Conservation (phyloP, 192 early-diverging fungal species). For the Martensiomyces pterosporus region DNA sequence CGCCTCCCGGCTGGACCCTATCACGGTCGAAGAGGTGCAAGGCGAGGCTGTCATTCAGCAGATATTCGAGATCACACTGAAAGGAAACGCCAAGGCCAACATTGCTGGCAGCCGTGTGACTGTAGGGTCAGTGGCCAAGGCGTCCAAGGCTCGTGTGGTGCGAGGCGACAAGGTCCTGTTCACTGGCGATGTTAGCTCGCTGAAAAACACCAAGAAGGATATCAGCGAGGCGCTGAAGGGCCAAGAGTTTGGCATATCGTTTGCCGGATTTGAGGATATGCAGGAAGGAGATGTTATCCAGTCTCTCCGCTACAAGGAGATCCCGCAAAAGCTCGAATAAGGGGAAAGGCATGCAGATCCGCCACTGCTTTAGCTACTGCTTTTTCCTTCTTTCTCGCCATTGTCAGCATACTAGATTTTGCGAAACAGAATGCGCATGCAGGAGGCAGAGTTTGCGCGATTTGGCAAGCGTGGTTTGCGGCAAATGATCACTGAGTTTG, state of each 20-base stretch:
- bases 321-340: constrained; percentile 54
- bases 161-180: constrained; percentile 65
- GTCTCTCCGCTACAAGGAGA: constrained; percentile 57
- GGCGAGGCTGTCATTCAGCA: constrained; percentile 87
- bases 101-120: constrained; percentile 84
- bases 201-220: constrained; percentile 89
- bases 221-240: constrained; percentile 87
- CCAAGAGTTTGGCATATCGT: constrained; percentile 91
- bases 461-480: too few species aligned
- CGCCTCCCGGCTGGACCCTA: constrained; percentile 71
- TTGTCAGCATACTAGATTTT: too few species aligned
- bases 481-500: too few species aligned
- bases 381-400: too few species aligned
- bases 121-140: constrained; percentile 65
- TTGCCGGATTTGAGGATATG: constrained; percentile 77
- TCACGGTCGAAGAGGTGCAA: constrained; percentile 67
- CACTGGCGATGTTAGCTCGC: constrained; percentile 59
- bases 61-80: constrained; percentile 78
- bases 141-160: constrained; percentile 61
- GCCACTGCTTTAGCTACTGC: too few species aligned
- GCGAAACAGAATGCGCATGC: too few species aligned
- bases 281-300: constrained; percentile 81
- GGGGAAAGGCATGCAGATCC: too few species aligned
- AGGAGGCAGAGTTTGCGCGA: too few species aligned
- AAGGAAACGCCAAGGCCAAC: constrained; percentile 63